phyloP scores from a whole-genome alignment of 2,329 filamentous ascomycete genomes.

The Scorias spongiosa region DNA sequence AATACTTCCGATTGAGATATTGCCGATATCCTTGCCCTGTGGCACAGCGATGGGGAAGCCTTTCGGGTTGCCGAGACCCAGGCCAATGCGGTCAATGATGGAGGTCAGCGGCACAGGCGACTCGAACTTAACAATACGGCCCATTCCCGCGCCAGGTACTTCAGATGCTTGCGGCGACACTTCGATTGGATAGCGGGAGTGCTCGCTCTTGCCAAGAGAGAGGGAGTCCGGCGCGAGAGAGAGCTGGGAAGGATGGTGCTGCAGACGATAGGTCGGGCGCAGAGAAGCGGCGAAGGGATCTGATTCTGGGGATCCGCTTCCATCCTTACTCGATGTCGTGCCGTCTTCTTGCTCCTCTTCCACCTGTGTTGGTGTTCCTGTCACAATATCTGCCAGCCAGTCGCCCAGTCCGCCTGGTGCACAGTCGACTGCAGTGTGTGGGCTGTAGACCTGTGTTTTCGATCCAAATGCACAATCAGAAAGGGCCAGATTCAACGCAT shows the following conservation, averaged over 20 bases:
- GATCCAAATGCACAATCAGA: too few relatives aligned
- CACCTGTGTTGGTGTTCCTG: constrained; percentile 32
- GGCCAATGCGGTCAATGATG: constrained; percentile 47
- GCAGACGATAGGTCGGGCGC: constrained; percentile 28
- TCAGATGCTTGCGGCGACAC: constrained; percentile 28
- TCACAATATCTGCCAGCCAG: constrained; percentile 82
- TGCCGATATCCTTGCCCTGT: constrained; percentile 38
- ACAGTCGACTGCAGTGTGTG: constrained; percentile 88
- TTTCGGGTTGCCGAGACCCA: constrained; percentile 50
- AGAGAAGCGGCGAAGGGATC: constrained; percentile 8
- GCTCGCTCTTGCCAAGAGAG: constrained; percentile 27
- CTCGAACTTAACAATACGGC: constrained; percentile 42
- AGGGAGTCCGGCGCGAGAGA: constrained; percentile 19
- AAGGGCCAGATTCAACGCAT: constrained; percentile 1
- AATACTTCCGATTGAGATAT: constrained; percentile 49
- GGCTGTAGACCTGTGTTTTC: constrained; percentile 55
- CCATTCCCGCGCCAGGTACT: constrained; percentile 41
- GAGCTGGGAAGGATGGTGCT: constrained; percentile 35
- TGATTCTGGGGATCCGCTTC: constrained; percentile 1
- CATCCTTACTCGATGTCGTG: constrained; percentile 2
- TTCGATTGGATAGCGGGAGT: constrained; percentile 39
- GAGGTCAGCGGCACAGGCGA: constrained; percentile 36
- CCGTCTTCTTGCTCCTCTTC: constrained; percentile 4
- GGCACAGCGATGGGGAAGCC: constrained; percentile 50
- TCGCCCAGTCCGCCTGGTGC: constrained; percentile 74